These are phyloP conservation scores for Neohortaea acidophila DNA, from an alignment of 495 filamentous ascomycete species.

Conservation along the genomic window DNA sequence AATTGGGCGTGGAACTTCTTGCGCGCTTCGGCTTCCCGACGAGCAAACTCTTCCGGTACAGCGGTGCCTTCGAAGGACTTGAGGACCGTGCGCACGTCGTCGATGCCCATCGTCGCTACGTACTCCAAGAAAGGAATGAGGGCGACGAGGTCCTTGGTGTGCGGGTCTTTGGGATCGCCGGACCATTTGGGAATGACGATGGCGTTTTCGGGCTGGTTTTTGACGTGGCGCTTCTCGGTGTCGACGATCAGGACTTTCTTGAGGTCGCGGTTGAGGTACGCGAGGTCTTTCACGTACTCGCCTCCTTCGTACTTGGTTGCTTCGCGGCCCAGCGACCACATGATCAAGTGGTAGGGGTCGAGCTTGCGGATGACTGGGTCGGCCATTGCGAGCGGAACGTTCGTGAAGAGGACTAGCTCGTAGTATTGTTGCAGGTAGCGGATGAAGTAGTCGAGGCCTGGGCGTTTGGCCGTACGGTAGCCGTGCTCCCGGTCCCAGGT, in stretches of 20 bases:
- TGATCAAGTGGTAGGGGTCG: conserved; percentile 89
- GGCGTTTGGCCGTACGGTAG: conserved; percentile 89
- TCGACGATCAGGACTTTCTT: conserved; percentile 90
- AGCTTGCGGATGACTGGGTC: conserved; percentile 84
- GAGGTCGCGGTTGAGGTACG: conserved; percentile 87
- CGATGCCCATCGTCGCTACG: conserved; percentile 78
- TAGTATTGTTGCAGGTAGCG: conserved; percentile 95
- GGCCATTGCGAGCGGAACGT: conserved; percentile 59
- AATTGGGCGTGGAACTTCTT: conserved; percentile 64
- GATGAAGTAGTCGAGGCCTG: conserved; percentile 92
- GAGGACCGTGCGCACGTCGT: conserved; percentile 69
- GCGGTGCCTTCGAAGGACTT: conserved; percentile 73
- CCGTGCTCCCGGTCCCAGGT: conserved; percentile 89
- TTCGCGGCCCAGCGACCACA: conserved; percentile 88
- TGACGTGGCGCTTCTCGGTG: conserved; percentile 63
- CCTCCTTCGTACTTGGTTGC: conserved; percentile 90
- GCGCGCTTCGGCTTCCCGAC: conserved; percentile 70
- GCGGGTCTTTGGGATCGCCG: conserved; percentile 56
- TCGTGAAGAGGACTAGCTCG: conserved; percentile 91
- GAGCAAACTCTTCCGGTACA: conserved; percentile 77
- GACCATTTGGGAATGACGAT: conserved; percentile 83
- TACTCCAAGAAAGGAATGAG: conserved; percentile 95
- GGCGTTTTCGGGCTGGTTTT: conserved; percentile 81
- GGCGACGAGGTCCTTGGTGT: conserved; percentile 56
- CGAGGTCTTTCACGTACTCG: conserved; percentile 93